These are phyloP conservation scores for Metschnikowia hibisci DNA, from an alignment of 805 yeast genomes.

Conservation along the genomic window DNA sequence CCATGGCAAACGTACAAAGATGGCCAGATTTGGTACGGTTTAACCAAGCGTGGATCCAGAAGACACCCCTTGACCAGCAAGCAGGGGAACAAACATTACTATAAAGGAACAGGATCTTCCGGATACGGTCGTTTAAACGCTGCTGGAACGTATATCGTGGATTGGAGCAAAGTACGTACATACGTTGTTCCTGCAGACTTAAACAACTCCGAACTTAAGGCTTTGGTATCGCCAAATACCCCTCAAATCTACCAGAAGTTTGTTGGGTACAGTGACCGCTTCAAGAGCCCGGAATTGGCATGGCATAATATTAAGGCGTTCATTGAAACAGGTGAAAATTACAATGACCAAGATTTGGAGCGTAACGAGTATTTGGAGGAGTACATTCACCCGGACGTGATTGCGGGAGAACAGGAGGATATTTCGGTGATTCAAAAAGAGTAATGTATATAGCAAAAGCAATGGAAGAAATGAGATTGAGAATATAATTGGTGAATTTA, in stretches of 20 bases:
- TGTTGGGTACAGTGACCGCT: conserved; percentile 66
- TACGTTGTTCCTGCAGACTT: conserved; percentile 70
- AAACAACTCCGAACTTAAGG: conserved; percentile 47
- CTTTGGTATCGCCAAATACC: conserved; percentile 71
- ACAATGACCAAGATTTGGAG: conserved; percentile 35
- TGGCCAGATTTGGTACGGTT: conserved; percentile 81
- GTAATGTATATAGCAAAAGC: conserved; percentile 8
- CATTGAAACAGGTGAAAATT: conserved; percentile 65
- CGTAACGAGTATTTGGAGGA: conserved; percentile 34
- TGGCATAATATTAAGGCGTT: conserved; percentile 70
- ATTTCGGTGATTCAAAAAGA: conserved; percentile 9
- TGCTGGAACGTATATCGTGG: conserved; percentile 69
- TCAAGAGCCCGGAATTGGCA: conserved; percentile 69
- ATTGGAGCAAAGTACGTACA: conserved; percentile 85
- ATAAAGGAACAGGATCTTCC: conserved; percentile 94
- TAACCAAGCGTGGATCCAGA: conserved; percentile 72
- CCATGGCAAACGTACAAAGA: conserved; percentile 89
- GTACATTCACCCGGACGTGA: conserved; percentile 27
- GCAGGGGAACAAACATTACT: conserved; percentile 89
- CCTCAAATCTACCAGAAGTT: conserved; percentile 68
- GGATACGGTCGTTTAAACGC: conserved; percentile 83
- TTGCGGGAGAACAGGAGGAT: conserved; percentile 14
- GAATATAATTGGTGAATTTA: no score
- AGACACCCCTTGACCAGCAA: conserved; percentile 84
- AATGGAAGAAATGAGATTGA: no score